Base-by-base conservation (phyloP, 2,329 filamentous ascomycete species). In the Aspergillus tubingensis region DNA sequence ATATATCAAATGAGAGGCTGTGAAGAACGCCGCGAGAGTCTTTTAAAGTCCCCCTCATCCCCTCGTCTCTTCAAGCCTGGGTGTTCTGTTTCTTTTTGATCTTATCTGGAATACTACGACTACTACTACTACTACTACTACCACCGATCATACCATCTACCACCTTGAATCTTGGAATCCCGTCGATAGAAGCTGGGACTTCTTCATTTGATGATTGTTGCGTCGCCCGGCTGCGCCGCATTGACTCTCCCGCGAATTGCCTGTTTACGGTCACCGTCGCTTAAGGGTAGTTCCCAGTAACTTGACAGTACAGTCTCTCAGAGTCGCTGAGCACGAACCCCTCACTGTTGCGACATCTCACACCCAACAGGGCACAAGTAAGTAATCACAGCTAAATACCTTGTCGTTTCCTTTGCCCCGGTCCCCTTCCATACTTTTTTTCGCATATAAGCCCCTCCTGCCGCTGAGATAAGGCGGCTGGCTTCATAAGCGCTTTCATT, bases 1-100 rank as follows among this genome's bases (percentile, higher is more conserved):
- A 72, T 71, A 75, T 76, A 76, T 77, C 76, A 78, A 79, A 78
- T 79, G 74, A 76, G 75, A 78, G 70, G 64, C 72, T 69, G 71
- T 74, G 72, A 63, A 75, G 66, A 67, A 65, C 67, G 70, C 69
- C 70, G 69, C 65, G 64, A 53, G 63, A 64, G 63, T 67, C 70
- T 70, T 71, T 73, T 76, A 76, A 75, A 76, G 70, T 64, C 65
- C 69, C 61, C 64, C 60, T 67, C 54, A 13, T 69, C 66, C 62
- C 41, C 57, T 62, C 51, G 25, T 47, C 55, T 27, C 60, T 62
- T 58, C 56, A 55, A 36, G 51, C 50, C 57, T 62, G 54, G 61
- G 52, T 61, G 41, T 54, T 58, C 30, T 57, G 10, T 41, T 49
- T 56, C 48, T 56, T 44, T 59, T 65, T 47, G 51, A n/a, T 60